Evolutionary conservation across 768 basidiomycete species (phyloP), one percentile per base, ranked within the genome.

Genomic region (Cantharellus cinnabarinus): DNA sequence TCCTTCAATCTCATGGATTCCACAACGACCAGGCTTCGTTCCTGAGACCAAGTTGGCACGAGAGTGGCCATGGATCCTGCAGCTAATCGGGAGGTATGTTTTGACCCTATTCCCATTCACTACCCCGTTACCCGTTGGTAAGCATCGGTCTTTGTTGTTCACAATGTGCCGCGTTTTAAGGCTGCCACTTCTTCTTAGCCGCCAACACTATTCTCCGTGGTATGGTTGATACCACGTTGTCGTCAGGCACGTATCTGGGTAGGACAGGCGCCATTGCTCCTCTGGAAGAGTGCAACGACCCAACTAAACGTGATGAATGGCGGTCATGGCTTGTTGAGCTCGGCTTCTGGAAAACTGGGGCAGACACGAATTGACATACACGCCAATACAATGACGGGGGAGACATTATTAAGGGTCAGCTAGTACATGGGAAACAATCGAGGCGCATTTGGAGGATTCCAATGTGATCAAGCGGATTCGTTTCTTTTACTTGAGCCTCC

Each of bases 21-120:
- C 20, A 50, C 51, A 37, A 10, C 7, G 4, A 7, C 34, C 50
- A 66, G 65, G 65, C 14, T 66, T 65, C 54, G 62, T 66, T 1
- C 65, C 65, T 0, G 58, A 61, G 4, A 64, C 65, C 0, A 59
- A 55, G 4, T 60, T 66, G 3, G 37, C 54, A 7, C 62, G 65
- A 29, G 61, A 63, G 2, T 42, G 56, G 4, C 35, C 50, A 0
- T 34, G 37, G 5, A 7, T 58, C 20, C 41, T 29, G 3, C 35
- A 53, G 2, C 29, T 59, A 10, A 5, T 58, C 5, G 58, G 63
- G 60, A 53, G 42, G 34, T 58, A 61, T 39, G 3, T 66, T 2
- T 29, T 64, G 2, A 39, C 41, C 4, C 58, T 52, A 44, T 29
- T 55, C 5, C 64, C 64, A 10, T 66, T 65, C 53, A 59, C 62